These are phyloP conservation scores for Talaromyces sp. DNA, from an alignment of 2,329 filamentous ascomycete species.

Conservation along the genomic window DNA sequence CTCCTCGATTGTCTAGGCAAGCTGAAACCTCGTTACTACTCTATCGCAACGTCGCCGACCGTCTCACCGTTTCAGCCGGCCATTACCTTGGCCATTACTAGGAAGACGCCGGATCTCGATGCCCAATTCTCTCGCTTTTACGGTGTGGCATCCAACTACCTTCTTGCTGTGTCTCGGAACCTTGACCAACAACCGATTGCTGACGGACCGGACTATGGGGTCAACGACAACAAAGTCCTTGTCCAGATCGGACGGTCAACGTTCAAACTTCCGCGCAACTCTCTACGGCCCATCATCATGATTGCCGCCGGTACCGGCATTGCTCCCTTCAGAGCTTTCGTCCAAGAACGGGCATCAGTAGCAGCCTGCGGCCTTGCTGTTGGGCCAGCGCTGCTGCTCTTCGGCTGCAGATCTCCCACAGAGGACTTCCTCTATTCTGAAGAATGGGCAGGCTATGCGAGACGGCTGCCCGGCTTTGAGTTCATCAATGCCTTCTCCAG, in stretches of 20 bases:
- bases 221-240: constrained; percentile 10
- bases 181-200: not conserved
- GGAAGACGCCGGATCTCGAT: no score
- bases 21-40: constrained; percentile 25
- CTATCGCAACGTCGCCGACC: constrained; percentile 24
- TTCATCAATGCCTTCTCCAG: no score
- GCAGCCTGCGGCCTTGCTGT: not conserved
- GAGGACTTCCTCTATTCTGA: no score
- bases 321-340: constrained; percentile 9
- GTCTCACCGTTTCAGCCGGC: constrained; percentile 19
- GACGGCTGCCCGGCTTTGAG: no score
- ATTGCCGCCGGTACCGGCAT: constrained; percentile 10
- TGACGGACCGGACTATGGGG: not conserved
- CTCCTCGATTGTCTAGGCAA: constrained; percentile 22
- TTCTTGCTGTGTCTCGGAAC: constrained; percentile 2
- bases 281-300: not conserved
- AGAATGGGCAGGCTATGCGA: no score
- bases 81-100: constrained; percentile 20
- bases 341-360: not conserved
- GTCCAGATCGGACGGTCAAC: constrained; percentile 13
- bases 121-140: not conserved
- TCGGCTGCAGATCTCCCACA: no score
- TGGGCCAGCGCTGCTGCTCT: no score
- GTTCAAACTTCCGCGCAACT: constrained; percentile 21
- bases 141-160: constrained; percentile 12